Percentiles rank a stretch among this genome's conserved stretches.
These are phyloP conservation scores for Wilhelminamyces savonicus DNA, from an alignment of 805 yeast genomes.

Conservation along the genomic window DNA sequence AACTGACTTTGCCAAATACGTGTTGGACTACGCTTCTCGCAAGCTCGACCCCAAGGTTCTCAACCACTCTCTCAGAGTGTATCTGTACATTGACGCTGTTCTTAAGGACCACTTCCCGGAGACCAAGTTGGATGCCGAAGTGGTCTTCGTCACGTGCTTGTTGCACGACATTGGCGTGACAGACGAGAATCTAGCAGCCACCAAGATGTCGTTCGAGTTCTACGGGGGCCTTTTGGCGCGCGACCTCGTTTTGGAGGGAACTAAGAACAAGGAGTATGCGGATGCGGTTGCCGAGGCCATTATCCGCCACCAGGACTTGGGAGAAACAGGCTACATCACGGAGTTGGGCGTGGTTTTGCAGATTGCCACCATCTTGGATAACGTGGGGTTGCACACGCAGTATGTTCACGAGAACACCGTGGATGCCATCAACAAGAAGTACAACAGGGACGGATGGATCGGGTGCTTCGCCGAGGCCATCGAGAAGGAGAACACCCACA, in stretches of 20 bases:
- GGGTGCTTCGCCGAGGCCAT: constrained; percentile 25
- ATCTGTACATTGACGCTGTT: constrained; percentile 21
- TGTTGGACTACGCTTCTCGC: constrained; percentile 15
- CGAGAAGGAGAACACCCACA: constrained; percentile 20
- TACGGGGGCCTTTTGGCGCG: constrained; percentile 25
- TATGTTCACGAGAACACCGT: constrained; percentile 22
- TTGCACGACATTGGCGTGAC: constrained; percentile 31
- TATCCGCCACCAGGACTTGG: constrained; percentile 29
- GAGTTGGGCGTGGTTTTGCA: constrained; percentile 26
- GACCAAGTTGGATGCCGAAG: constrained; percentile 24
- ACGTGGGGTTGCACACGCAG: constrained; percentile 21
- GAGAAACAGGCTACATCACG: constrained; percentile 25
- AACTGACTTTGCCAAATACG: constrained; percentile 9
- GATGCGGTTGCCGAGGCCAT: constrained; percentile 31
- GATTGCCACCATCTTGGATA: constrained; percentile 26
- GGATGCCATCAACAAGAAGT: constrained; percentile 17
- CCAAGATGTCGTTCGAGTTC: constrained; percentile 29
- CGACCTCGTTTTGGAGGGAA: constrained; percentile 16
- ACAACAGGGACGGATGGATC: constrained; percentile 22
- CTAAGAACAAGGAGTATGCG: constrained; percentile 19
- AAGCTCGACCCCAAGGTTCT: constrained; percentile 18
- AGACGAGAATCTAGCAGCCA: constrained; percentile 22
- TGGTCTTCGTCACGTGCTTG: constrained; percentile 22
- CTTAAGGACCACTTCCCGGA: constrained; percentile 25
- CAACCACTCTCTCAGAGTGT: constrained; percentile 25